Evolutionary conservation across 2,329 filamentous ascomycete genomes (phyloP).

Genomic region (Aspergillus fumigatus): DNA sequence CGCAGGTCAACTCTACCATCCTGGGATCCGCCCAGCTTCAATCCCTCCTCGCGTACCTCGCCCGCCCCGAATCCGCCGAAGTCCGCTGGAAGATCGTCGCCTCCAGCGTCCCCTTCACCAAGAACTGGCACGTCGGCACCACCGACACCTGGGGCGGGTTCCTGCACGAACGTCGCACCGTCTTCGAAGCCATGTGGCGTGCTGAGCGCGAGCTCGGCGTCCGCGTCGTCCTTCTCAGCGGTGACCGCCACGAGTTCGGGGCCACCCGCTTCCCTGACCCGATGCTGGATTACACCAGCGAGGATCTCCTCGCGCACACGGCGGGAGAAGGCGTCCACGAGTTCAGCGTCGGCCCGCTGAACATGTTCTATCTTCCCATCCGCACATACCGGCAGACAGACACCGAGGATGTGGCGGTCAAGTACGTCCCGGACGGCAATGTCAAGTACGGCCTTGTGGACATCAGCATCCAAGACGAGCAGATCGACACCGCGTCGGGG

Average conservation of each 20-base stretch:
- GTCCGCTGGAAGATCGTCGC: slow-evolving; percentile 93
- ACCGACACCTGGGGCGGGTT: slow-evolving; percentile 95
- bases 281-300: slow-evolving; percentile 12
- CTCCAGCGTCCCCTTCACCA: slow-evolving; percentile 89
- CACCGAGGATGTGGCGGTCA: slow-evolving; percentile 74
- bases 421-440: slow-evolving; percentile 77
- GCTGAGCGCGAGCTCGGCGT: slow-evolving; percentile 64
- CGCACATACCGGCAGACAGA: slow-evolving; percentile 79
- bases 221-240: slow-evolving; percentile 78
- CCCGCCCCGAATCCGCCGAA: slow-evolving; percentile 65
- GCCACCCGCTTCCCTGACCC: slow-evolving; percentile 68
- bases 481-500: slow-evolving; percentile 11
- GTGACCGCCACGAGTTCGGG: slow-evolving; percentile 95
- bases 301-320: slow-evolving; percentile 18
- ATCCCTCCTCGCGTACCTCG: slow-evolving; percentile 74
- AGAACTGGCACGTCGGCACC: slow-evolving; percentile 89
- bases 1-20: slow-evolving; percentile 69
- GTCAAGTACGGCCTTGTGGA: slow-evolving; percentile 84
- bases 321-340: slow-evolving; percentile 61
- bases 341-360: slow-evolving; percentile 85
- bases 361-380: slow-evolving; percentile 87
- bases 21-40: slow-evolving; percentile 73
- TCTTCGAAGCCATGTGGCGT: slow-evolving; percentile 92
- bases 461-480: slow-evolving; percentile 62
- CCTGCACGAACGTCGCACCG: slow-evolving; percentile 67